A percentile compares a stretch with the other conserved stretches of the same genome.
These are phyloP conservation scores for Allantophomopsis cytisporea DNA, from an alignment of 2,329 filamentous ascomycete species.

Conservation along the genomic window DNA sequence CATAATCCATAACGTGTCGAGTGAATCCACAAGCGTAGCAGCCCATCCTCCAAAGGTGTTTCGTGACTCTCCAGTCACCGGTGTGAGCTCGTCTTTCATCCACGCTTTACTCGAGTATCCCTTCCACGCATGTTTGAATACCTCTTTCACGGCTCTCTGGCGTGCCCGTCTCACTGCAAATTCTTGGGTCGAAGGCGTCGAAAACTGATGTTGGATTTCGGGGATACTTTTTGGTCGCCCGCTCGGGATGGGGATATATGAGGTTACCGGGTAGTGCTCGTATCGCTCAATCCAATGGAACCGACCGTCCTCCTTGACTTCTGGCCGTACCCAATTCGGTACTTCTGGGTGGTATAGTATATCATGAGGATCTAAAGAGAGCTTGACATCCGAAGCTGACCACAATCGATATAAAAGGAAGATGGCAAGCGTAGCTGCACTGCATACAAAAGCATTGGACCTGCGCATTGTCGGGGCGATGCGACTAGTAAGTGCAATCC, in stretches of 20 bases:
- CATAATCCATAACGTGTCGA: slow-evolving; percentile 85
- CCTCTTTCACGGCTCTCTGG: slow-evolving; percentile 13
- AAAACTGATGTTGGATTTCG: slow-evolving; percentile 10
- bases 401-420: too few relatives aligned
- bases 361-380: too few relatives aligned
- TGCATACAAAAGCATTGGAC: too few relatives aligned
- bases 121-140: slow-evolving; percentile 44
- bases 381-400: too few relatives aligned
- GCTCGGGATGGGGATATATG: slow-evolving; percentile 13
- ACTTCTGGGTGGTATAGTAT: background rate
- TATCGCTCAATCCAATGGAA: slow-evolving; percentile 14
- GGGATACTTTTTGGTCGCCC: slow-evolving; percentile 13
- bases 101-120: slow-evolving; percentile 73
- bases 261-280: slow-evolving; percentile 10
- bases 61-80: slow-evolving; percentile 49
- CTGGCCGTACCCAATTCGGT: background rate
- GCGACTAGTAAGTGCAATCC: too few relatives aligned
- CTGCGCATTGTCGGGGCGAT: too few relatives aligned
- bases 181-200: slow-evolving; percentile 9
- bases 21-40: slow-evolving; percentile 69
- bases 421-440: too few relatives aligned
- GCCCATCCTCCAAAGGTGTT: slow-evolving; percentile 91
- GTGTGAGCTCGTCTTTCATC: slow-evolving; percentile 74
- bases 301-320: background rate
- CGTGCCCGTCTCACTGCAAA: slow-evolving; percentile 11